Percentiles rank a stretch among this genome's conserved stretches.
phyloP scores from a whole-genome alignment of 2,329 filamentous ascomycete genomes.

The Nakataea oryzae region DNA sequence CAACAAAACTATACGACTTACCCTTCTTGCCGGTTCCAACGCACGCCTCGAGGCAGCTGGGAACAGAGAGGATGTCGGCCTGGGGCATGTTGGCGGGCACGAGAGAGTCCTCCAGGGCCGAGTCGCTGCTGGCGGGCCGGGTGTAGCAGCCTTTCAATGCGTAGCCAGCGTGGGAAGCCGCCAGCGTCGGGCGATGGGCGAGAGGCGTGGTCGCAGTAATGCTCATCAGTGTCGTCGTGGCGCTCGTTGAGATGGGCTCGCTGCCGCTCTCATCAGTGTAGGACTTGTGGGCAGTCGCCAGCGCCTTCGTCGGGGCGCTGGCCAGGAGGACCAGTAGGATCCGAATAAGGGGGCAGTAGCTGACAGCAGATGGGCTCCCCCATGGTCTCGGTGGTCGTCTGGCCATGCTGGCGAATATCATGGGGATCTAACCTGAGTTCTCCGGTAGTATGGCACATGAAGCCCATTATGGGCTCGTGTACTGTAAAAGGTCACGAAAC shows the following conservation, averaged over 20 bases:
- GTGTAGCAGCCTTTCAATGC: conserved; percentile 1
- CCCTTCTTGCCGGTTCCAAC: not conserved
- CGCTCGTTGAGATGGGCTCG: not conserved
- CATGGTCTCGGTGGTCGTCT: not conserved
- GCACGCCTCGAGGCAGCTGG: not conserved
- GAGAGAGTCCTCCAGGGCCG: not conserved
- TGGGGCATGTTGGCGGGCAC: not conserved
- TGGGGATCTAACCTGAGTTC: not conserved
- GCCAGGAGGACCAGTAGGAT: not conserved
- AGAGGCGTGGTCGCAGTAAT: not conserved
- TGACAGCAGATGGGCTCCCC: not conserved
- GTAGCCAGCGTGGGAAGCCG: not conserved
- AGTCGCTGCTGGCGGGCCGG: not conserved
- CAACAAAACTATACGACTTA: not conserved
- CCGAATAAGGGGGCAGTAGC: not conserved
- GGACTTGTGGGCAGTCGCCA: not conserved
- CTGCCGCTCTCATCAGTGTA: not conserved
- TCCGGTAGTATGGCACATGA: not conserved
- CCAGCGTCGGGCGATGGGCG: not conserved
- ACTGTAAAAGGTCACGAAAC: not conserved
- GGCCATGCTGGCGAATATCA: not conserved
- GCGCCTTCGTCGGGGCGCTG: too few species aligned
- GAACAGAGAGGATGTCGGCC: not conserved
- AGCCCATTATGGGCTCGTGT: not conserved
- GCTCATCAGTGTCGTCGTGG: not conserved